These are phyloP conservation scores for Quercus lobata DNA, from an alignment of 331 rosid genomes.

Conservation along the genomic window DNA sequence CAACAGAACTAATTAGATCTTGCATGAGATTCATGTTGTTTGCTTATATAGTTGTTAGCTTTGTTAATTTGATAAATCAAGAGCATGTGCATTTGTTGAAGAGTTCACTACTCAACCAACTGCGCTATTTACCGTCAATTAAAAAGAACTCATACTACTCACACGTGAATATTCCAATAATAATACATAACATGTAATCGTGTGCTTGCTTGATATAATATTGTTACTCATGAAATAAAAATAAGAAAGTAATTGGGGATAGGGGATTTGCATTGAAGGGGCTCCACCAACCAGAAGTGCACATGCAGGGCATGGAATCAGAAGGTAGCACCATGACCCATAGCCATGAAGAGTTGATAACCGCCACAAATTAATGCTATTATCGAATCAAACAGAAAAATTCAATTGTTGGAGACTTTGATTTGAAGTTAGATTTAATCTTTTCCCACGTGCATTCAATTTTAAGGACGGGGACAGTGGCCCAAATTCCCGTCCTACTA, in stretches of 20 bases:
- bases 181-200: too few species aligned
- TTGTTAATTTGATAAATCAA: too few species aligned
- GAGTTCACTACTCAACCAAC: too few species aligned
- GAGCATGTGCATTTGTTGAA: too few species aligned
- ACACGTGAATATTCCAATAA: too few species aligned
- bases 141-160: too few species aligned
- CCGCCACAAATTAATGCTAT: conserved; percentile 7
- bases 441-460: conserved; percentile 22
- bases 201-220: too few species aligned
- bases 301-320: conserved; percentile 24
- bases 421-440: conserved; percentile 26
- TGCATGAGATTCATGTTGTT: too few species aligned
- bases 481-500: conserved; percentile 9
- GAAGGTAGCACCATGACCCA: conserved; percentile 9
- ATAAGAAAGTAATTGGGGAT: not conserved
- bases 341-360: not conserved
- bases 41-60: too few species aligned
- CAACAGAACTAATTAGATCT: too few species aligned
- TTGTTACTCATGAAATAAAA: not conserved
- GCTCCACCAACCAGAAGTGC: conserved; percentile 21
- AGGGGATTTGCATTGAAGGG: not conserved
- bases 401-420: conserved; percentile 28
- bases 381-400: conserved; percentile 14
- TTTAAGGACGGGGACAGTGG: conserved; percentile 1
- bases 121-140: too few species aligned